Base-by-base conservation (phyloP, 495 filamentous ascomycete genomes). In the Parachaetomium inaequale region DNA sequence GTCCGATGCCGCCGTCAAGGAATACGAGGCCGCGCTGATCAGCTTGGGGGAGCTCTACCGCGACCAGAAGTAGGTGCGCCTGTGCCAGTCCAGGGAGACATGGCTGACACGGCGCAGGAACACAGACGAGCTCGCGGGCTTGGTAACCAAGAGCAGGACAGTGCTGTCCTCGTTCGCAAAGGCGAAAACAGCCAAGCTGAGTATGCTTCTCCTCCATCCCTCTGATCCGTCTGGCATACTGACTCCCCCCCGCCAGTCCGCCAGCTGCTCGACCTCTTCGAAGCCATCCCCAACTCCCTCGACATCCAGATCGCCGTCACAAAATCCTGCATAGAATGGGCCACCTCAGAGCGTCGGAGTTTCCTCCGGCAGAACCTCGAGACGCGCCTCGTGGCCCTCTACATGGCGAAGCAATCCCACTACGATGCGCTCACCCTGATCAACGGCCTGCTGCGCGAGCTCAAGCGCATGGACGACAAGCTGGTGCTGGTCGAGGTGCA, bases 241-340 rank as follows among this genome's bases (percentile, higher is more conserved):
- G 28, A 66, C 36, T 15, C 17, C 17, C 45, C 40, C n/a, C 49
- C 14, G 40, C 25, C 72, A 98, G 94, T 99, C 64, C 95, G 94
- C 67, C 92, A 96, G 76, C 88, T 99, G 45, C 87, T 99, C 74
- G 94, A 98, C 73, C 85, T 97, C 75, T 93, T 98, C 81, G 86
- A 91, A 61, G 84, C 87, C 67, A 96, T 97, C 65, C 94, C 94
- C 51, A 89, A 96, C 75, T 93, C 91, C 58, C 85, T 88, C 75
- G 93, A 97, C 66, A 90, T 90, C 75, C 94, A 98, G 78, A 88
- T 93, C 68, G 78, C 88, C 74, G 89, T 96, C 65, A 98, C 95
- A 64, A 93, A 93, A 76, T 96, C 92, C 70, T 97, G 92, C 80
- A 98, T 99, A 83, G 94, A 98, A 82, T 99, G 94, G 94, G 94